phyloP scores from a whole-genome alignment of 208 protist species.

The Trypanosoma conorhini region DNA sequence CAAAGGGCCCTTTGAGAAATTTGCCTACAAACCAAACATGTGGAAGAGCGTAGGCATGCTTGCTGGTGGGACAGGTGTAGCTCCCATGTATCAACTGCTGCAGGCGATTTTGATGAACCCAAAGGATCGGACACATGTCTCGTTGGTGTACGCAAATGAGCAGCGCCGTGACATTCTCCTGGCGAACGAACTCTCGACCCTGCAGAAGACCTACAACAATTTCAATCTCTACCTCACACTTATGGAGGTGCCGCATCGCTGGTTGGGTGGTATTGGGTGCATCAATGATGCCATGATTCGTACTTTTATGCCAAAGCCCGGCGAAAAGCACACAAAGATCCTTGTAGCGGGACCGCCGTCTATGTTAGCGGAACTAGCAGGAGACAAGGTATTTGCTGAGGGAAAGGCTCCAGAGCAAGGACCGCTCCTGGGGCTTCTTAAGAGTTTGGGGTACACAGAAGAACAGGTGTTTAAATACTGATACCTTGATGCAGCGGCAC shows the following conservation, averaged over 20 bases:
- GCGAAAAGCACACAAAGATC: constrained; percentile 28
- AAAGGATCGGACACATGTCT: constrained; percentile 87
- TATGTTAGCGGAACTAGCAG: constrained; percentile 36
- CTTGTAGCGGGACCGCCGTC: constrained; percentile 40
- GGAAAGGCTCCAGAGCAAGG: constrained; percentile 32
- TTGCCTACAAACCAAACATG: constrained; percentile 85
- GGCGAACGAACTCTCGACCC: constrained; percentile 86
- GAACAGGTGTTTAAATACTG: constrained; percentile 60
- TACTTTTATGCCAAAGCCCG: constrained; percentile 79
- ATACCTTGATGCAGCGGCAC: neutral
- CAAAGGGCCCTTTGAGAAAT: constrained; percentile 89
- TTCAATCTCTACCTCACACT: constrained; percentile 94
- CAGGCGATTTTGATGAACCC: constrained; percentile 70
- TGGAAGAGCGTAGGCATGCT: constrained; percentile 94
- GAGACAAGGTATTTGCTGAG: constrained; percentile 34
- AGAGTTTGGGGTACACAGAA: constrained; percentile 52
- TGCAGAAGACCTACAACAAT: constrained; percentile 86
- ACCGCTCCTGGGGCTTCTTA: constrained; percentile 39
- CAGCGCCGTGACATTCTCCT: constrained; percentile 93
- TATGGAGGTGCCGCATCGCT: constrained; percentile 81
- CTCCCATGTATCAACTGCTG: constrained; percentile 93
- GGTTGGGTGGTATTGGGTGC: constrained; percentile 87
- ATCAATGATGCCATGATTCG: constrained; percentile 91
- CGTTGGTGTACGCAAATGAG: constrained; percentile 90
- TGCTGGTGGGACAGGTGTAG: constrained; percentile 92